Evolutionary conservation across 345 rosid species (phyloP).

Genomic region (Salix purpurea): DNA sequence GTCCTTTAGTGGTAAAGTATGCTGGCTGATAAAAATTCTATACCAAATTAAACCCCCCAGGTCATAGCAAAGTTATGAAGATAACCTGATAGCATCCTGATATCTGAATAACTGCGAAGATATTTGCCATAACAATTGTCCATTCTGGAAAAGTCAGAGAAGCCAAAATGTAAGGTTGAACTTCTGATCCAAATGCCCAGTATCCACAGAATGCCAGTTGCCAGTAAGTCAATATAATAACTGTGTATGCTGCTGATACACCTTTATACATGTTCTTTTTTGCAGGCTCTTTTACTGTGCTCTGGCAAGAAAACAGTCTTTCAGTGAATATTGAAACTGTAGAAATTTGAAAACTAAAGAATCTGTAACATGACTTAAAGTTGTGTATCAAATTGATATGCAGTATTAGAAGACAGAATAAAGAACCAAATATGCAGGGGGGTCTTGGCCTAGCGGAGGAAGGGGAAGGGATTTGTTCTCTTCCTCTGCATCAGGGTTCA

Average conservation of each 20-base stretch:
- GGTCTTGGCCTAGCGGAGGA: too few relatives aligned
- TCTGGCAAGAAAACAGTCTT: constrained; percentile 19
- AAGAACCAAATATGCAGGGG: background rate
- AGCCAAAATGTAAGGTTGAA: constrained; percentile 42
- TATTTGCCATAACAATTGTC: constrained; percentile 50
- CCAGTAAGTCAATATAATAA: constrained; percentile 43
- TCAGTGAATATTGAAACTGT: background rate
- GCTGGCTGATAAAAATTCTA: background rate
- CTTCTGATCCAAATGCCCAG: constrained; percentile 55
- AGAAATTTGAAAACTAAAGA: background rate
- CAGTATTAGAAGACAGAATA: background rate
- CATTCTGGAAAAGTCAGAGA: constrained; percentile 44
- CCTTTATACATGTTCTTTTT: constrained; percentile 47
- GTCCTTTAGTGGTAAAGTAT: too few relatives aligned
- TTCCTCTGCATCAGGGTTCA: too few relatives aligned
- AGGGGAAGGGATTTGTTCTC: too few relatives aligned
- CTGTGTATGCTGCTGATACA: constrained; percentile 41
- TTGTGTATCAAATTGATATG: background rate
- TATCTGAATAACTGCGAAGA: constrained; percentile 48
- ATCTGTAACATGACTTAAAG: too few relatives aligned
- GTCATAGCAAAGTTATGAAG: background rate
- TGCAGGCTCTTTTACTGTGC: constrained; percentile 42
- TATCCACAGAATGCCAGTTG: constrained; percentile 46
- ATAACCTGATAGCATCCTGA: constrained; percentile 55
- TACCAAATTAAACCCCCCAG: background rate